A percentile compares a stretch with the other conserved stretches of the same genome.
These are phyloP conservation scores for Nissolia schottii DNA, from an alignment of 306 rosid species.

Conservation along the genomic window DNA sequence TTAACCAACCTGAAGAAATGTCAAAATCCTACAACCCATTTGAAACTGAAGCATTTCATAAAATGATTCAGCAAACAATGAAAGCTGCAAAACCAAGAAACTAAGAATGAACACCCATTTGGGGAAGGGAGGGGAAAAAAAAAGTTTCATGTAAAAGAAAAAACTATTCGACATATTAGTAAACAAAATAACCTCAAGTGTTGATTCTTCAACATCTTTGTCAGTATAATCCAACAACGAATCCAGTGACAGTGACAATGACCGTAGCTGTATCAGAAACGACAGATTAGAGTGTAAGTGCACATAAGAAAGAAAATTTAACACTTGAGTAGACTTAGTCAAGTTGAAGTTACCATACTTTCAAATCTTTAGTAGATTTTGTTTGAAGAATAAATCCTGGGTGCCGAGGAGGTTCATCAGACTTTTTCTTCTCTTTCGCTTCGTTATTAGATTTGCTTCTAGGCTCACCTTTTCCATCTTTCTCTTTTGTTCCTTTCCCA, in stretches of 20 bases:
- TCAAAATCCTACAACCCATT: conserved; percentile 78
- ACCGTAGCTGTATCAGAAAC: conserved; percentile 58
- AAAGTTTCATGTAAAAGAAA: neutral
- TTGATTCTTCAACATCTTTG: conserved; percentile 90
- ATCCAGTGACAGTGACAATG: conserved; percentile 77
- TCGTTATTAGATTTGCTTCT: conserved; percentile 69
- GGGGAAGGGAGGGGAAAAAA: no score
- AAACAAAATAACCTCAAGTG: conserved; percentile 58
- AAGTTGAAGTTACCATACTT: conserved; percentile 49
- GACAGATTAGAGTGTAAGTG: conserved; percentile 7
- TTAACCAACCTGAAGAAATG: conserved; percentile 83
- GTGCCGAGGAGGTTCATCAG: conserved; percentile 95
- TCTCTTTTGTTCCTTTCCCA: conserved; percentile 52
- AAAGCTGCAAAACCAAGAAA: conserved; percentile 57
- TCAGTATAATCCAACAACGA: conserved; percentile 82
- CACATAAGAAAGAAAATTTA: neutral
- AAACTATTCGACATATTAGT: neutral
- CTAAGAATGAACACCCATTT: neutral
- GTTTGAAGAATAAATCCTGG: conserved; percentile 83
- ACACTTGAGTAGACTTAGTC: neutral
- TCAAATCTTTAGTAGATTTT: conserved; percentile 61
- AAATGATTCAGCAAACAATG: conserved; percentile 87
- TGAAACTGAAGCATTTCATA: conserved; percentile 98
- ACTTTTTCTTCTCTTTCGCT: conserved; percentile 65
- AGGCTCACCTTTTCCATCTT: conserved; percentile 53